Percentiles rank a stretch among this genome's conserved stretches.
Conservation (phyloP, 2,329 filamentous ascomycete genomes). For the Penicillium griseofulvum region DNA sequence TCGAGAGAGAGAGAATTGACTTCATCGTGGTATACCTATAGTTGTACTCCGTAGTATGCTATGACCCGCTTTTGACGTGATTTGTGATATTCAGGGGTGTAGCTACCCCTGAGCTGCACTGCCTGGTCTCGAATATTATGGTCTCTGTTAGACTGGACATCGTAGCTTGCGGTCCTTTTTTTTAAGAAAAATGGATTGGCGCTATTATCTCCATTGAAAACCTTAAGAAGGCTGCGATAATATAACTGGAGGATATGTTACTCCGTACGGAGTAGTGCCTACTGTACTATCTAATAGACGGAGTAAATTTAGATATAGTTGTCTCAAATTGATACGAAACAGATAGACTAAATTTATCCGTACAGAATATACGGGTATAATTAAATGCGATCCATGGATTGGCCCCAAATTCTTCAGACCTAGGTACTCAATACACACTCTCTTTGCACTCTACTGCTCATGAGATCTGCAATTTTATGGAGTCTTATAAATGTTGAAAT, state of each 20-base stretch:
- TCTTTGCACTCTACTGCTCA: too few species aligned
- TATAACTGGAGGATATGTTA: not conserved
- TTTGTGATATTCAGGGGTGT: constrained; percentile 2
- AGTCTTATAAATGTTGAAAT: too few species aligned
- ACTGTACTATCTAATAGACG: constrained; percentile 1
- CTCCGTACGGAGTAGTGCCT: too few species aligned
- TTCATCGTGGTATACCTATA: not conserved
- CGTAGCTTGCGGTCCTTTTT: not conserved
- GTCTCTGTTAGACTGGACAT: not conserved
- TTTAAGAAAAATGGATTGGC: not conserved
- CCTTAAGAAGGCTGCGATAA: not conserved
- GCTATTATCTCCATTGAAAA: not conserved
- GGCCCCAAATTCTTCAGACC: too few species aligned
- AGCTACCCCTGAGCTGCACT: not conserved
- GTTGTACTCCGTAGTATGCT: too few species aligned
- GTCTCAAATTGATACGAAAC: not conserved
- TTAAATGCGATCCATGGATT: not conserved
- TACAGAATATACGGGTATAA: not conserved
- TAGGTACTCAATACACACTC: too few species aligned
- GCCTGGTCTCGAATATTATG: not conserved
- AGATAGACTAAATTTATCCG: not conserved
- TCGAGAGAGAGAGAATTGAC: not conserved
- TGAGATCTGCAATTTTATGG: too few species aligned
- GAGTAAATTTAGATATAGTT: not conserved
- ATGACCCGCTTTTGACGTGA: not conserved